Base-by-base conservation (phyloP, 768 basidiomycete genomes). In the Boletus patriciae region DNA sequence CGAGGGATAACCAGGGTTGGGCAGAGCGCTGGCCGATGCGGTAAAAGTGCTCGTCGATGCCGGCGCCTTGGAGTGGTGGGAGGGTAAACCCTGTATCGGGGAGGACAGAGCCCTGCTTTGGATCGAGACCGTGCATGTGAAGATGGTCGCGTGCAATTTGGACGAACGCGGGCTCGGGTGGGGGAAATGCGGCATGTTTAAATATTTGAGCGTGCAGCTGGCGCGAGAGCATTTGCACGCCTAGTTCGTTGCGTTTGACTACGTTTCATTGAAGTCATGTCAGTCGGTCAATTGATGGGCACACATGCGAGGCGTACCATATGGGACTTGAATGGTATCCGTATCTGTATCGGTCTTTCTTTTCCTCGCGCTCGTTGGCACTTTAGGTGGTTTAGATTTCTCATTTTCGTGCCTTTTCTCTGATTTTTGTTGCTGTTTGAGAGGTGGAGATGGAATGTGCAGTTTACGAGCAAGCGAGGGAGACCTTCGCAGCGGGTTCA, bases 171-270 rank as follows among this genome's bases (percentile, higher is more conserved):
- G 75, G 58, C 0, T 84, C 76, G 16, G 92, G 87, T 2, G 80
- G 57, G 3, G 85, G 86, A 53, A 90, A 86, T 8, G 83, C 76
- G 46, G 78, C 73, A 65, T 87, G 82, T 55, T 79, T 82, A 72
- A 98, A 97, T 55, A 96, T 81, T 66, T 97, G 95, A 6, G 76
- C 69, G 70, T 94, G 94, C 8, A 97, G 74, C n/a, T 77, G 76
- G 10, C 84, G 82, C 16, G 94, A 90, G 51, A 98, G 83, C 53
- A 97, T 83, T 68, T 98, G 95, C 8, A 98, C 94, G n/a, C 95
- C 95, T 41, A 94, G 78, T 58, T 88, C 84, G 67, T 97, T 98
- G 52, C 92, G 82, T 69, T 86, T 84, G 57, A 79, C 86, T 86
- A 54, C 18, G 33, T 27, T 38, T 5, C 15, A 42, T 10, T n/a